Conservation (phyloP, 2,329 filamentous ascomycete species). For the Venturia oleaginea region DNA sequence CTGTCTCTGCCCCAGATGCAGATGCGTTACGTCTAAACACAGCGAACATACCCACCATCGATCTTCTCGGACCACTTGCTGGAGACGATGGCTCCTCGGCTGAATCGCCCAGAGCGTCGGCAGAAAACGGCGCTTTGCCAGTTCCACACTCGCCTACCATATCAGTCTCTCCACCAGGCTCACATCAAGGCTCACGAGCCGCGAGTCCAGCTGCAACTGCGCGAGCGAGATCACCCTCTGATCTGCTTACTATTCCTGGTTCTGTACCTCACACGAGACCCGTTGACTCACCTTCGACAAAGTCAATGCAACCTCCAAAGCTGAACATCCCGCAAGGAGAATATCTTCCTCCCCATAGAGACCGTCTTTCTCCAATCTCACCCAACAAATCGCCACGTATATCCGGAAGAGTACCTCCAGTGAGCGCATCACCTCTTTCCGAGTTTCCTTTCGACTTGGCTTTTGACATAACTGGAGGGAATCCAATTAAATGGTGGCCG, state of each 20-base stretch:
- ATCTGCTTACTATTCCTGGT: constrained; percentile 7
- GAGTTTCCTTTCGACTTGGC: constrained; percentile 49
- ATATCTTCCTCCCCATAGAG: neutral
- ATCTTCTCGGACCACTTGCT: constrained; percentile 27
- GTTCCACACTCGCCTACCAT: constrained; percentile 29
- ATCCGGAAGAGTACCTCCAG: neutral
- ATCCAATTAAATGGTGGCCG: constrained; percentile 67
- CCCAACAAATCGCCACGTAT: neutral
- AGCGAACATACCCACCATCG: constrained; percentile 28
- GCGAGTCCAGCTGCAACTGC: constrained; percentile 20
- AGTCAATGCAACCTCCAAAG: neutral
- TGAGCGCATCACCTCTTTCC: constrained; percentile 35
- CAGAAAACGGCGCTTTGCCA: constrained; percentile 1
- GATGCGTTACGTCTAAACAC: constrained; percentile 30
- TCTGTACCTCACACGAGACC: constrained; percentile 21
- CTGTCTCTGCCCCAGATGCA: constrained; percentile 53
- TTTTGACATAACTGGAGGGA: neutral
- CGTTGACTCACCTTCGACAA: neutral
- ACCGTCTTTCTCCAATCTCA: neutral
- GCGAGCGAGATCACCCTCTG: constrained; percentile 15
- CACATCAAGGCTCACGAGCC: constrained; percentile 22
- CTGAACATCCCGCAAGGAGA: neutral
- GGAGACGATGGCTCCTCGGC: constrained; percentile 19
- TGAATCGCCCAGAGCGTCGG: neutral
- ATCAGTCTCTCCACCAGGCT: constrained; percentile 31